Percentiles rank a stretch among this genome's conserved stretches.
These are phyloP conservation scores for Pneumocystis jirovecii DNA, from an alignment of 1,139 yeast species.

Conservation along the genomic window DNA sequence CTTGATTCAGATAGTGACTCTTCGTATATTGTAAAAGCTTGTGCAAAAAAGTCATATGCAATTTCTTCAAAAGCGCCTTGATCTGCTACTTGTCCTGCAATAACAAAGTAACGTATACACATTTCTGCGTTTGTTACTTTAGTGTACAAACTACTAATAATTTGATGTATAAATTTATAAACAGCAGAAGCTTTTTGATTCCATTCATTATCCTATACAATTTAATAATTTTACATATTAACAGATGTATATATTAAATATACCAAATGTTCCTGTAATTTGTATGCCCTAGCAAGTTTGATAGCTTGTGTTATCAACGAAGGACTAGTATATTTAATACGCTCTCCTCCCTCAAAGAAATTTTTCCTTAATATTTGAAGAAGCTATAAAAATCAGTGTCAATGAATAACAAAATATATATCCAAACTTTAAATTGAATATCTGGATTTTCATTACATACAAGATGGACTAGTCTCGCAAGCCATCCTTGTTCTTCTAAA, in stretches of 20 bases:
- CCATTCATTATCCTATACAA: constrained; percentile 18
- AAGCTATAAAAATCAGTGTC: constrained; percentile 22
- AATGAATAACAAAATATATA: background rate
- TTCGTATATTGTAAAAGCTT: constrained; percentile 76
- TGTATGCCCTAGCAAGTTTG: constrained; percentile 40
- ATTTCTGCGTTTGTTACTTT: constrained; percentile 34
- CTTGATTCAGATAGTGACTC: constrained; percentile 56
- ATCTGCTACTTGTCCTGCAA: constrained; percentile 51
- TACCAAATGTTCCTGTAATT: constrained; percentile 17
- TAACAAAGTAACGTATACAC: constrained; percentile 34
- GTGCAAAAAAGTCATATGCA: constrained; percentile 80
- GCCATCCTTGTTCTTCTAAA: constrained; percentile 45
- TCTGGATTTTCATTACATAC: constrained; percentile 38
- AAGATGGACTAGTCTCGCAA: constrained; percentile 58
- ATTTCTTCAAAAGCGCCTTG: constrained; percentile 49
- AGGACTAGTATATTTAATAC: constrained; percentile 56
- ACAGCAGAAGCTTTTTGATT: constrained; percentile 32
- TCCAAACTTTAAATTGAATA: constrained; percentile 29
- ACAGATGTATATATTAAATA: constrained; percentile 10
- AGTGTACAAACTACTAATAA: constrained; percentile 52
- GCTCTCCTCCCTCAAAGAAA: constrained; percentile 39
- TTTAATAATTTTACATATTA: constrained; percentile 4
- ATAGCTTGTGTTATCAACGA: constrained; percentile 50
- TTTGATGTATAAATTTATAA: constrained; percentile 60
- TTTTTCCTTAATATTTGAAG: constrained; percentile 42